Conservation (phyloP, 1,284 basidiomycete genomes). For the Peniophora sp. region DNA sequence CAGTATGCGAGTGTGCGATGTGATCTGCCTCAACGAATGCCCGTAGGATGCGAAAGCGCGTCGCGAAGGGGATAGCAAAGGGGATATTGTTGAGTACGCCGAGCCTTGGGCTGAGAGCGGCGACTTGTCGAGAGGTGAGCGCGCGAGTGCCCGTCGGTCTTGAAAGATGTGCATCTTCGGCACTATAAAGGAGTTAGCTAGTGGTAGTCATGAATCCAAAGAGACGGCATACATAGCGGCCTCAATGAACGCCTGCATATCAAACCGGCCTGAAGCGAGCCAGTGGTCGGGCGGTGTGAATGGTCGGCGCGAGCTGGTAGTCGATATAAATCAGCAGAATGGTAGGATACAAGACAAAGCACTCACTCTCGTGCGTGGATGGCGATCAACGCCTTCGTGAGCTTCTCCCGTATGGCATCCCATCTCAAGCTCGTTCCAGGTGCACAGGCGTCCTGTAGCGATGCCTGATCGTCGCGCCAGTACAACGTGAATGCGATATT, state of each 20-base stretch:
- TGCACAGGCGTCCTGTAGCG: slow-evolving; percentile 29
- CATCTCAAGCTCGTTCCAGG: slow-evolving; percentile 43
- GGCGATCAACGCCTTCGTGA: slow-evolving; percentile 70
- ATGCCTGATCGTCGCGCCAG: slow-evolving; percentile 56
- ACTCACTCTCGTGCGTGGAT: slow-evolving; percentile 84
- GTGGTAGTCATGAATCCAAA: no score
- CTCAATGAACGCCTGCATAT: slow-evolving; percentile 83
- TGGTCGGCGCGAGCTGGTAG: slow-evolving; percentile 63
- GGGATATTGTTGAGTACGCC: slow-evolving; percentile 94
- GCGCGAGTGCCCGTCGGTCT: slow-evolving; percentile 24
- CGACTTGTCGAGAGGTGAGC: slow-evolving; percentile 64
- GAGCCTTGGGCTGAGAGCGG: slow-evolving; percentile 75
- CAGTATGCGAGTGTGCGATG: slow-evolving; percentile 10
- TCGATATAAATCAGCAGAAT: slow-evolving; percentile 1
- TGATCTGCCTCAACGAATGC: slow-evolving; percentile 67
- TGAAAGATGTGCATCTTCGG: slow-evolving; percentile 49
- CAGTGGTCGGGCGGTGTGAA: slow-evolving; percentile 84
- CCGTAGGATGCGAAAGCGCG: slow-evolving; percentile 85
- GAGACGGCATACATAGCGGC: slow-evolving; percentile 68
- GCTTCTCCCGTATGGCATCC: slow-evolving; percentile 60
- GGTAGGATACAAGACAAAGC: neutral
- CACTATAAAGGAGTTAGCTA: slow-evolving; percentile 24
- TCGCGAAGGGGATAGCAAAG: slow-evolving; percentile 92
- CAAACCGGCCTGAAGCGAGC: slow-evolving; percentile 74
- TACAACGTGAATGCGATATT: slow-evolving; percentile 80